Evolutionary conservation across 192 early-diverging fungal genomes (phyloP).

Genomic region (Geosiphon pyriformis): DNA sequence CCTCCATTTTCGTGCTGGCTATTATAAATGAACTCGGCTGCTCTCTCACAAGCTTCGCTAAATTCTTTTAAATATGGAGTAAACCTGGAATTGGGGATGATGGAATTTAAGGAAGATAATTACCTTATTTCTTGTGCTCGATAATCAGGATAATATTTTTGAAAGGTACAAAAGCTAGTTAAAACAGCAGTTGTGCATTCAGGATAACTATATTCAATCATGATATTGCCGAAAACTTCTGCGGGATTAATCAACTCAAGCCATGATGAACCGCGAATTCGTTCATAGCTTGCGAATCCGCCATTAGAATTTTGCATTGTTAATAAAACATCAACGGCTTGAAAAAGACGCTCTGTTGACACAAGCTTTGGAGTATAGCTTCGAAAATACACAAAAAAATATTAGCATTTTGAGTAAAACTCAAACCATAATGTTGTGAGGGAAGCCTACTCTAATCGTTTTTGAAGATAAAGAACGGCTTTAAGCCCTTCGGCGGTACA

Average conservation of each 20-base stretch:
- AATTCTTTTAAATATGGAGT: not conserved
- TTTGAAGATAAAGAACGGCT: slow-evolving; percentile 69
- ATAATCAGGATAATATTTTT: slow-evolving; percentile 73
- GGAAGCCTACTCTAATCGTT: slow-evolving; percentile 37
- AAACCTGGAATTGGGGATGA: not conserved
- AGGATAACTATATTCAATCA: slow-evolving; percentile 95
- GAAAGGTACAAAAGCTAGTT: slow-evolving; percentile 76
- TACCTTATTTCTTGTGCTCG: slow-evolving; percentile 72
- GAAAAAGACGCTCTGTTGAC: slow-evolving; percentile 62
- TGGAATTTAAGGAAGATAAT: slow-evolving; percentile 4
- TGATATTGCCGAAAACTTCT: slow-evolving; percentile 96
- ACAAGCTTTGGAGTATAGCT: slow-evolving; percentile 53
- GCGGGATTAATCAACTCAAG: slow-evolving; percentile 92
- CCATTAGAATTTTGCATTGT: slow-evolving; percentile 88
- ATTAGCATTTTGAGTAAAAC: not conserved
- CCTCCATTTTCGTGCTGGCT: slow-evolving; percentile 76
- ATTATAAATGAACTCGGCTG: slow-evolving; percentile 68
- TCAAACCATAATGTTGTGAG: not conserved
- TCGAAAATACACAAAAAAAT: not conserved
- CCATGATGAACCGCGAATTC: slow-evolving; percentile 66
- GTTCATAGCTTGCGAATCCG: slow-evolving; percentile 93
- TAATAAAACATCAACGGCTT: slow-evolving; percentile 88
- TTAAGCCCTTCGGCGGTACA: slow-evolving; percentile 93
- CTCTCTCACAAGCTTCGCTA: slow-evolving; percentile 36
- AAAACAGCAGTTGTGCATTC: slow-evolving; percentile 96